A percentile compares a stretch with the other conserved stretches of the same genome.
Conservation (phyloP, 208 protist species). For the Trypanosoma scelopori region DNA sequence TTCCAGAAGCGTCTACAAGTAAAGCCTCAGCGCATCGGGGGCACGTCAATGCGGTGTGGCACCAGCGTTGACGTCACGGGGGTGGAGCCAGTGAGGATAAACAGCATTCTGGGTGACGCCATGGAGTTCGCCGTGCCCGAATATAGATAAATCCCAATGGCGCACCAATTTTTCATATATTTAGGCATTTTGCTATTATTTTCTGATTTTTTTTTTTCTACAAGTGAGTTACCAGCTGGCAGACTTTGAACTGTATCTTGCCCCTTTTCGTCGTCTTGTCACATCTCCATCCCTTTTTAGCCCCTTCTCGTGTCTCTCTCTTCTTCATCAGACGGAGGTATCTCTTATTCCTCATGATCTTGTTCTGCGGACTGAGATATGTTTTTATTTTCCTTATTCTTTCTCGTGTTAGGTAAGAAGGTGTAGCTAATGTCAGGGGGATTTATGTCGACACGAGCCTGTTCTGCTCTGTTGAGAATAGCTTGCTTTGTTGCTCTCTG, state of each 20-base stretch:
- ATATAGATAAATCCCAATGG: not conserved
- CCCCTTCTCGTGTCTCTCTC: no score
- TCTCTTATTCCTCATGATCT: not conserved
- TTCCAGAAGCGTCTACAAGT: slow-evolving; percentile 65
- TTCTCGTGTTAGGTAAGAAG: not conserved
- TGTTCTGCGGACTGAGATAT: not conserved
- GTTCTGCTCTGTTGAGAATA: not conserved
- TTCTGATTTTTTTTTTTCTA: slow-evolving; percentile 19
- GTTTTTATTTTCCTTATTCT: not conserved
- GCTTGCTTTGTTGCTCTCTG: not conserved
- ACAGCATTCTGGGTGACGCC: slow-evolving; percentile 43
- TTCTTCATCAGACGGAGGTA: not conserved
- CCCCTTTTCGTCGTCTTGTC: not conserved
- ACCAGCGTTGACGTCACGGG: slow-evolving; percentile 61
- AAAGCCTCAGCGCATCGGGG: slow-evolving; percentile 57
- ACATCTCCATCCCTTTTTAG: no score
- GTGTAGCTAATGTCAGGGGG: not conserved
- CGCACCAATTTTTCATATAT: not conserved
- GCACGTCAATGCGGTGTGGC: slow-evolving; percentile 80
- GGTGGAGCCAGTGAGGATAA: slow-evolving; percentile 56
- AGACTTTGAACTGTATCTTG: not conserved
- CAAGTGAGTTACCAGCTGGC: not conserved
- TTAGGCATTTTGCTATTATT: slow-evolving; percentile 10
- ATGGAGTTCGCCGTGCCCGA: slow-evolving; percentile 47
- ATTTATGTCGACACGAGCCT: not conserved